A percentile compares a stretch with the other conserved stretches of the same genome.
These are phyloP conservation scores for Cynanchum wilfordii DNA, from an alignment of 257 asterid genomes.

Conservation along the genomic window DNA sequence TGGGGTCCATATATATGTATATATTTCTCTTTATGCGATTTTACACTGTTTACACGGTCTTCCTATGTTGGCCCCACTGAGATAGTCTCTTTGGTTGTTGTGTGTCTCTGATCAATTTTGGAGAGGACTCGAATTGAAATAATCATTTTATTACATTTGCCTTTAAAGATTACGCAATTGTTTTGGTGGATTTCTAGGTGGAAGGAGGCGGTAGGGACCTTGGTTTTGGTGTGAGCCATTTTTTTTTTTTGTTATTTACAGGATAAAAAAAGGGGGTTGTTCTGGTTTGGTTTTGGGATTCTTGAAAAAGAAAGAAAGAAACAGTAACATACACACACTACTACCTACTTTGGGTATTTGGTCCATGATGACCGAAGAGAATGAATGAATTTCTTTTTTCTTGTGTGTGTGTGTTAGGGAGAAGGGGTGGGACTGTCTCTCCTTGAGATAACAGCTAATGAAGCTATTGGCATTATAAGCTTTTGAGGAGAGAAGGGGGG, in stretches of 20 bases:
- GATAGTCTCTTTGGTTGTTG: not conserved
- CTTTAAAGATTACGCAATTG: no score
- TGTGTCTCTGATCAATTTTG: not conserved
- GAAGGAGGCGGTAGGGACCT: not conserved
- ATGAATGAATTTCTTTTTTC: no score
- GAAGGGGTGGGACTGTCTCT: not conserved
- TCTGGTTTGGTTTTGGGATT: not conserved
- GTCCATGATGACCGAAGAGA: constrained; percentile 15
- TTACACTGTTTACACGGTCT: no score
- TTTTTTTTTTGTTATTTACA: not conserved
- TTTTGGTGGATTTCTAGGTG: not conserved
- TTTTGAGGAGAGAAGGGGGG: constrained; percentile 19
- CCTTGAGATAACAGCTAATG: constrained; percentile 3
- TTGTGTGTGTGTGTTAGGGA: no score
- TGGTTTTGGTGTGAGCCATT: not conserved
- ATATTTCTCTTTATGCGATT: not conserved
- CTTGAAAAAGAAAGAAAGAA: constrained; percentile 12
- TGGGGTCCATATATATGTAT: constrained; percentile 9
- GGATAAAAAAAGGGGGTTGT: not conserved
- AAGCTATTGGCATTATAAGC: constrained; percentile 4
- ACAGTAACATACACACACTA: not conserved
- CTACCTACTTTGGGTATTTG: constrained; percentile 15
- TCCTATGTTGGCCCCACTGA: constrained; percentile 7
- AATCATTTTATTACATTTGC: not conserved
- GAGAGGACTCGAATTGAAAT: not conserved